Percentiles rank a stretch among this genome's conserved stretches.
Evolutionary conservation across 2,329 filamentous ascomycete species (phyloP).

Genomic region (Akanthomyces lecanii): DNA sequence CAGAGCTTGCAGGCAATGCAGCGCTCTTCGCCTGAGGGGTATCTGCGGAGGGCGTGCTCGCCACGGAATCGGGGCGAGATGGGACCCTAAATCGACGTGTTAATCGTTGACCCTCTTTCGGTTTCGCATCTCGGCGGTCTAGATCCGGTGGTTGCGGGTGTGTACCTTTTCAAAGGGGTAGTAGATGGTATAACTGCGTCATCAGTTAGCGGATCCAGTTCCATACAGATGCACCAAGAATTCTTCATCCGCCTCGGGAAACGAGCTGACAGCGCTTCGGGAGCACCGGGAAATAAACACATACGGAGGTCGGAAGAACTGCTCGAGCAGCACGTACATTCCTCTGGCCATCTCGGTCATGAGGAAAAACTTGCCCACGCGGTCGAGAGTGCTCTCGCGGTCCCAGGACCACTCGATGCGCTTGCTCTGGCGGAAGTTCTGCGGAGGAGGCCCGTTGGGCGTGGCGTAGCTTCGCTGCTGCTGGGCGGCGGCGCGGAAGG

Average conservation of each 20-base stretch:
- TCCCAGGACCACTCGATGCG: conserved; percentile 77
- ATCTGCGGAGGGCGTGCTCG: conserved; percentile 92
- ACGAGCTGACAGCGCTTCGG: not conserved
- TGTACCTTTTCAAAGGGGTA: conserved; percentile 93
- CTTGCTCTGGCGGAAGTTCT: conserved; percentile 72
- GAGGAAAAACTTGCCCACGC: conserved; percentile 89
- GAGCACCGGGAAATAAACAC: conserved; percentile 37
- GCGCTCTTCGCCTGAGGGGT: conserved; percentile 95
- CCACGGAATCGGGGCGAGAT: conserved; percentile 97
- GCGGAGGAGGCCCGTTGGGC: conserved; percentile 72
- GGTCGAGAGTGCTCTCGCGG: conserved; percentile 72
- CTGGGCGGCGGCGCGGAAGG: conserved; percentile 22
- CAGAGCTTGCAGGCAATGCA: conserved; percentile 99
- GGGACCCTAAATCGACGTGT: conserved; percentile 56
- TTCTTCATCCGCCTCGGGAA: not conserved
- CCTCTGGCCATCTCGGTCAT: conserved; percentile 92
- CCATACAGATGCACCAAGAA: not conserved
- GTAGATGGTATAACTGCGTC: conserved; percentile 84
- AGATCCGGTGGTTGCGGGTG: conserved; percentile 10
- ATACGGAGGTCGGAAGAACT: conserved; percentile 97
- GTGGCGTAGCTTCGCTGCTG: conserved; percentile 53
- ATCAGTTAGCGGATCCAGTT: conserved; percentile 9
- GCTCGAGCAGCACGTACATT: conserved; percentile 97
- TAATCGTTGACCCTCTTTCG: not conserved
- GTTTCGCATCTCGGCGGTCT: not conserved